These are phyloP conservation scores for Chrysanthemum makinoi DNA, from an alignment of 129 eudicot genomes.

Conservation along the genomic window DNA sequence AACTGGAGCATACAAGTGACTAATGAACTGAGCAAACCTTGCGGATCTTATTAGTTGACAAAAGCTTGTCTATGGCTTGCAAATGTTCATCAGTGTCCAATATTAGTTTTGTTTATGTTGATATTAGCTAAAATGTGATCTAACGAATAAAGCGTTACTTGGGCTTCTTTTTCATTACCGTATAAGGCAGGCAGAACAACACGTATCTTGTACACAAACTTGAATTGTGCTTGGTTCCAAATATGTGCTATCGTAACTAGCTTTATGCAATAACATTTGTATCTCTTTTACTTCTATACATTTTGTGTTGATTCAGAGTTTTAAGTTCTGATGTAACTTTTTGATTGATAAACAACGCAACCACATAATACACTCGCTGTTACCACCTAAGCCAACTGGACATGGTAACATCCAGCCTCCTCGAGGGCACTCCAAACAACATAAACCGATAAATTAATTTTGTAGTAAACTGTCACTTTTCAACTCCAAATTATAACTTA, in stretches of 20 bases:
- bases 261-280: neutral
- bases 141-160: neutral
- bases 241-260: neutral
- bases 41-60: conserved; percentile 6
- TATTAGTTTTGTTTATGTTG: neutral
- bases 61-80: conserved; percentile 9
- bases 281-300: too few relatives aligned
- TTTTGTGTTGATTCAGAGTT: too few relatives aligned
- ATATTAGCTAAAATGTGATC: conserved; percentile 4
- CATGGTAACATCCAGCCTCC: too few relatives aligned
- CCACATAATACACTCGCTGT: too few relatives aligned
- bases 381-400: too few relatives aligned
- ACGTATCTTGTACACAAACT: neutral
- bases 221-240: neutral
- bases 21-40: neutral
- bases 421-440: too few relatives aligned
- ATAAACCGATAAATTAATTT: too few relatives aligned
- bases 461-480: too few relatives aligned
- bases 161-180: neutral
- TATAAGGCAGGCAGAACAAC: neutral
- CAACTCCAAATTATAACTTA: too few relatives aligned
- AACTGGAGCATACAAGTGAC: neutral
- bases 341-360: too few relatives aligned
- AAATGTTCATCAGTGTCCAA: neutral
- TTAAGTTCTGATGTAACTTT: too few relatives aligned